phyloP scores from a whole-genome alignment of 2,329 filamentous ascomycete species.

The Phyllosticta citriasiana region DNA sequence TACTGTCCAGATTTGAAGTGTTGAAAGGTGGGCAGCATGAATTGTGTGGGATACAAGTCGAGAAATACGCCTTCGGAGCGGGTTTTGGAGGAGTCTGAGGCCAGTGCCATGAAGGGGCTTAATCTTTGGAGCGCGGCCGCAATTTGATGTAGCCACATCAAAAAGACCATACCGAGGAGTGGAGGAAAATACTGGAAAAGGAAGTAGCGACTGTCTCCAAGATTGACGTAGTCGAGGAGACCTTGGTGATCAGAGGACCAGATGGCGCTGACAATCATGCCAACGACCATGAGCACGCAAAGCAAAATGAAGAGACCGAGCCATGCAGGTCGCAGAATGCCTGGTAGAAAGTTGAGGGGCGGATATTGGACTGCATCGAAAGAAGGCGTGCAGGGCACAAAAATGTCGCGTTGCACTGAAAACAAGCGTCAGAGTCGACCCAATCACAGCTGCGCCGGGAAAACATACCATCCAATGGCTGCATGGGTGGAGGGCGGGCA shows the following conservation, averaged over 20 bases:
- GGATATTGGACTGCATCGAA: constrained; percentile 18
- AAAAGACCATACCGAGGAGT: constrained; percentile 57
- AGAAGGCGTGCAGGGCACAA: constrained; percentile 22
- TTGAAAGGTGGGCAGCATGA: constrained; percentile 57
- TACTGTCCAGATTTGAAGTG: constrained; percentile 60
- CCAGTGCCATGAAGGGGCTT: constrained; percentile 69
- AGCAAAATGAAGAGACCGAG: constrained; percentile 51
- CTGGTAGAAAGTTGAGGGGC: constrained; percentile 58
- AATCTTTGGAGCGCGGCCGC: constrained; percentile 65
- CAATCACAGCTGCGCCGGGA: not conserved
- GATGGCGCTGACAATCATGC: constrained; percentile 58
- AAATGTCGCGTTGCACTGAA: constrained; percentile 16
- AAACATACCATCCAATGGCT: constrained; percentile 1
- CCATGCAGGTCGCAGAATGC: constrained; percentile 56
- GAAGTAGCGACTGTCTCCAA: constrained; percentile 70
- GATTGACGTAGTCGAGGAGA: constrained; percentile 56
- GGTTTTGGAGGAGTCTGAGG: constrained; percentile 49
- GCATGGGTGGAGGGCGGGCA: constrained; percentile 1
- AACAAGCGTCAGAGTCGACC: not conserved
- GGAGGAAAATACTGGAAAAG: constrained; percentile 79
- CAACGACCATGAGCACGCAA: constrained; percentile 60
- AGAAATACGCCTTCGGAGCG: constrained; percentile 57
- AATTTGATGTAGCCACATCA: constrained; percentile 69
- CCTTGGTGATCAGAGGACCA: constrained; percentile 39
- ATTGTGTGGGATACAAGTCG: constrained; percentile 49